Base-by-base conservation (phyloP, 164 flowering plant species). In the Amborella trichopoda region DNA sequence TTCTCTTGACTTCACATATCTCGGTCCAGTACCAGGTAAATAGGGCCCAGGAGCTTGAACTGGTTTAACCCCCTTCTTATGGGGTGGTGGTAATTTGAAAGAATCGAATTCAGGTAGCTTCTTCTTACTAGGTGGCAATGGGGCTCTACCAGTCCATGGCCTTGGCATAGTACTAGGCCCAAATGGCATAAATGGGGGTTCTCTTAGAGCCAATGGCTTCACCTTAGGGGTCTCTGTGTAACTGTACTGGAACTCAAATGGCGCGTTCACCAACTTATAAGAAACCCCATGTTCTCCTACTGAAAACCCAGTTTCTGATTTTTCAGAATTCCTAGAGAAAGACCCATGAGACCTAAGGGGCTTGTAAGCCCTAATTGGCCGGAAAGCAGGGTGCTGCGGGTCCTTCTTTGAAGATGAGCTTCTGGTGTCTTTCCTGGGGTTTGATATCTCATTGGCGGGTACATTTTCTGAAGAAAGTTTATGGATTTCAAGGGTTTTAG, bases 11-110 rank as follows among this genome's bases (percentile, higher is more conserved):
- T 22, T 10, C 10, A 19, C 46, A 26, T 42, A 19, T 26, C 8
- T 42, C 3, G 96, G 94, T 0, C 88, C 90, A 0, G 80, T 54
- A 24, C 99, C 96, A 0, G 83, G 64, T 59, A 84, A 40, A 42
- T 45, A 91, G 4, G 96, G 99, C 11, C 96, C 95, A 6, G 96
- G 96, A 12, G 72, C 44, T 76, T 91, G 96, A 20, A 91, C 93
- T 0, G 90, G 74, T 70, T 82, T 91, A 18, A 87, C 86, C 26
- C 96, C 95, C 53, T 91, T 87, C 72, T 87, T 84, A 48, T 72
- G 42, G 0, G 59, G 47, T 6, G 59, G 53, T 24, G 53, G 52
- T 46, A 55, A 28, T 24, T 30, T 27, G 23, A 55, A 55, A 3
- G 53, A 55, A 30, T 48, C 53, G 11, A 55, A 48, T 30, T 55